Evolutionary conservation across 345 rosid species (phyloP), one percentile per base, ranked within the genome.

Genomic region (Citrus inodora): DNA sequence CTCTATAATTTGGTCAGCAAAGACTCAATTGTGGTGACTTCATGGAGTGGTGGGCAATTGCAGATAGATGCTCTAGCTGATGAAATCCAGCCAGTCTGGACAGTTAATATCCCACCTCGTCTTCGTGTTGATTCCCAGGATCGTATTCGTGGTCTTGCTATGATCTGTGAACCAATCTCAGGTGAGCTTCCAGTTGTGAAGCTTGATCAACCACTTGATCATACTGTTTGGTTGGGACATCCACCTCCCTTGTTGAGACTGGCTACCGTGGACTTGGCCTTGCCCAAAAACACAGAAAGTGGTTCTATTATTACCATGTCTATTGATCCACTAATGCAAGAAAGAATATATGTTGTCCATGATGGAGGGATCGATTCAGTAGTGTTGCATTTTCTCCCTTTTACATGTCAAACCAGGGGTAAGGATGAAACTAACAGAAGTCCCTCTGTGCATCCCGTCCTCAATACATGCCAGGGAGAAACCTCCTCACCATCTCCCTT

Each of bases 61-160:
- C 97, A 97, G 85, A 87, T 97, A 79, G 97, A 94, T 76, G 98
- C 98, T 78, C 83, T 97, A 69, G 98, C 96, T 72, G 98, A 97
- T 88, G 99, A 97, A 89, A 91, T 94, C 79, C 98, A 94, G 87
- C 98, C 98, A 74, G 90, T 92, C 67, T 94, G 99, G 99, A 90
- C 83, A 33, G 73, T 83, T 80, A 92, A 87, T 80, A 94, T 85
- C 81, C 85, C 90, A 24, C 93, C 98, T 75, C 96, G 89, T 78
- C 86, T 97, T 79, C 88, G 88, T 80, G 90, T 92, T 78, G 87
- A 87, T 82, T 82, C 90, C 79, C 85, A 76, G 59, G 86, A 87
- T 82, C 83, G 73, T 70, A 80, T 97, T 77, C 80, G 79, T 72
- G 97, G 93, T 79, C 82, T 93, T 81, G 98, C 97, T 67, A 97